A percentile compares a stretch with the other conserved stretches of the same genome.
Conservation (phyloP, 768 basidiomycete genomes). For the Leccinum obscurum region DNA sequence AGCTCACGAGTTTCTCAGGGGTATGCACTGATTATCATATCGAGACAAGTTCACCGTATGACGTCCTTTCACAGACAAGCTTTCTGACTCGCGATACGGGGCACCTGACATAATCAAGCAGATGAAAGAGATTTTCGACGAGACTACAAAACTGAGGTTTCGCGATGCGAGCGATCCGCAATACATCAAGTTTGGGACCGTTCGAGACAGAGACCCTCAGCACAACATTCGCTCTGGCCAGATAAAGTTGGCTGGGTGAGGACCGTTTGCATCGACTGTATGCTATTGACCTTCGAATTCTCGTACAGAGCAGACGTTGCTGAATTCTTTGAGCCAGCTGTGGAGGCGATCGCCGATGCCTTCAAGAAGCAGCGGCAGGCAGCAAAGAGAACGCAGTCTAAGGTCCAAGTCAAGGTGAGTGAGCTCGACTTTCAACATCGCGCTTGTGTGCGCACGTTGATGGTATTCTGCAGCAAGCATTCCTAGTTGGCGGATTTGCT, state of each 20-base stretch:
- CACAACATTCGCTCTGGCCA: constrained; percentile 38
- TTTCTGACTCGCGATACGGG: constrained; percentile 31
- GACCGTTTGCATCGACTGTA: background rate
- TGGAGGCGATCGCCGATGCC: constrained; percentile 36
- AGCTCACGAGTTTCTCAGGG: constrained; percentile 27
- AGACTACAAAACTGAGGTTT: constrained; percentile 40
- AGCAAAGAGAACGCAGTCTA: constrained; percentile 11
- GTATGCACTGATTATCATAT: constrained; percentile 16
- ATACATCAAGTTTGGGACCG: constrained; percentile 41
- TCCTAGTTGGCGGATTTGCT: constrained; percentile 54
- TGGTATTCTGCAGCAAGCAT: constrained; percentile 26
- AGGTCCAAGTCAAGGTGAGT: constrained; percentile 29
- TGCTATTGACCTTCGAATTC: background rate
- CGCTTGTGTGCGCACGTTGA: background rate
- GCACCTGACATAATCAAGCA: constrained; percentile 30
- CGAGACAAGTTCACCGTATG: background rate
- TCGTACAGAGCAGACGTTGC: constrained; percentile 35
- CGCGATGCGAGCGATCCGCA: constrained; percentile 34
- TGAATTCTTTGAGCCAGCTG: constrained; percentile 43
- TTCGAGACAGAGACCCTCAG: constrained; percentile 34
- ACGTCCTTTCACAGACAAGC: constrained; percentile 21
- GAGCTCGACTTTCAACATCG: background rate
- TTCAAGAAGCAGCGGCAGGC: constrained; percentile 31
- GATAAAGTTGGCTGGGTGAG: constrained; percentile 39
- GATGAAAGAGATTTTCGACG: constrained; percentile 38